Conservation (phyloP, 2,329 filamentous ascomycete species). For the Blumeriella jaapii region DNA sequence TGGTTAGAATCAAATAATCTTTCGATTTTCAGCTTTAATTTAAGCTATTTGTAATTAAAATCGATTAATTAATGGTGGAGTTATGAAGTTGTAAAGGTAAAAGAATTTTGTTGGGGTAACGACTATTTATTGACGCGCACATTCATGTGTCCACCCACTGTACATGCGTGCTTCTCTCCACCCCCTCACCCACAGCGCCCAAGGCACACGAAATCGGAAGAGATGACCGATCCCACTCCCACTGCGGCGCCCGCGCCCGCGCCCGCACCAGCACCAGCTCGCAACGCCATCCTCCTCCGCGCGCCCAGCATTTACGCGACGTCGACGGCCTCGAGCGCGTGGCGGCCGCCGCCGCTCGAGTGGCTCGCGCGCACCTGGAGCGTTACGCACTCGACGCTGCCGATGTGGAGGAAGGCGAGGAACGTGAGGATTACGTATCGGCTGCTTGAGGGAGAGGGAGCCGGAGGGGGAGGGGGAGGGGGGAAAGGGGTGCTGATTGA, state of each 20-base stretch:
- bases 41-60: too few species aligned
- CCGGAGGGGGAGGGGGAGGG: not conserved
- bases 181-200: too few species aligned
- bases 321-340: not conserved
- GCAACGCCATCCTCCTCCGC: not conserved
- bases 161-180: too few species aligned
- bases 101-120: too few species aligned
- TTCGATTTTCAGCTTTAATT: too few species aligned
- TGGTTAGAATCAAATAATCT: too few species aligned
- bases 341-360: slow-evolving; percentile 27
- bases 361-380: slow-evolving; percentile 59
- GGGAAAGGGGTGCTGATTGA: slow-evolving; percentile 37
- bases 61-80: too few species aligned
- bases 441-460: slow-evolving; percentile 29
- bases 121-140: too few species aligned
- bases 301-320: not conserved
- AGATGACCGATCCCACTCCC: not conserved
- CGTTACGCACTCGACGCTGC: slow-evolving; percentile 63
- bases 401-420: slow-evolving; percentile 70
- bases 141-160: too few species aligned
- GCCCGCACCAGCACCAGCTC: not conserved
- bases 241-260: not conserved
- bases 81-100: too few species aligned
- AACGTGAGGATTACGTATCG: slow-evolving; percentile 75
- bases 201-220: too few species aligned